Base-by-base conservation (phyloP, 176 grass and related monocot species). In the Thalia dealbata region DNA sequence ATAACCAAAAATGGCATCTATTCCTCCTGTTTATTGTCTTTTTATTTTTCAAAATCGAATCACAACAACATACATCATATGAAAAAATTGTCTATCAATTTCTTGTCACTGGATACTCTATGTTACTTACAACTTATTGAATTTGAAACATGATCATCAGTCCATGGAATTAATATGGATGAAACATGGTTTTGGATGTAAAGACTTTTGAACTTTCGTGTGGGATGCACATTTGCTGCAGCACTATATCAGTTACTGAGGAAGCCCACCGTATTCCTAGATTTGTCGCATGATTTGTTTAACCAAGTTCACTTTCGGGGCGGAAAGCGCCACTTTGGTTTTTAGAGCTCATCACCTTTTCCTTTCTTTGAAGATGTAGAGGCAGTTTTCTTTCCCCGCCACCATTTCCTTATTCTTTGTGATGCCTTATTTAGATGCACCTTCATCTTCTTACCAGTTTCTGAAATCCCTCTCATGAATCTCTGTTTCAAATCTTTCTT, bases 321-420 rank as follows among this genome's bases (percentile, higher is more conserved):
- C 58, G 60, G 60, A 38, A 62, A 62, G 14, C 14, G 60, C 2
- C 60, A 3, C 60, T 45, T 69, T 24, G 18, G 25, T 58, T 27
- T 38, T 90, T 76, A 96, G 48, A 96, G 87, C 64, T 96, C 92
- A 54, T 96, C 92, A 54, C 61, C 82, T 82, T 92, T 90, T 52
- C 75, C 51, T 1, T 80, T 59, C 71, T 86, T 92, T 60, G 80
- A 21, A 29, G 81, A 76, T 44, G 78, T 83, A 26, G 78, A 52
- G 56, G 22, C 14, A n/a, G 63, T 30, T 68, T 92, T 87, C 71
- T 82, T 81, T 48, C 81, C 93, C 50, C 72, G 58, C 89, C 89
- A 97, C 93, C 89, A 96, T 74, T 84, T 96, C 73, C 87, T 90
- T 0, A 92, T 72, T 48, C 56, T 63, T 27, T 92, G 84, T 13